Conservation (phyloP, 495 filamentous ascomycete genomes). For the Hypoxylon intermedium region DNA sequence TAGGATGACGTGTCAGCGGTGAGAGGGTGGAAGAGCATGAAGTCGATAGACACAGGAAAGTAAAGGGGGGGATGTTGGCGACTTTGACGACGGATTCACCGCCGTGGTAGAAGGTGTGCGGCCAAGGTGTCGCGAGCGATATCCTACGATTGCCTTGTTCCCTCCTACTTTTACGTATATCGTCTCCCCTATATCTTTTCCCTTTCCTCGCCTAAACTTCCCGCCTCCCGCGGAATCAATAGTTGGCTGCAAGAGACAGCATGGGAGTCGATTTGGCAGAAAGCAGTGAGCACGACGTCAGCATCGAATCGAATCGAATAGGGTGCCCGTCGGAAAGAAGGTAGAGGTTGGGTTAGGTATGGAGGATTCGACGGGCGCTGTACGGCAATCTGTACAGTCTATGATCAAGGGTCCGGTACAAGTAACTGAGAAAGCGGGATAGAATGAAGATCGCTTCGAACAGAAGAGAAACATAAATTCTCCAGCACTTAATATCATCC, state of each 20-base stretch:
- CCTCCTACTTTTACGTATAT: conserved; percentile 1
- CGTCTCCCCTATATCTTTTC: conserved; percentile 8
- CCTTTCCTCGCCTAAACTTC: conserved; percentile 18
- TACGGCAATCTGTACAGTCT: conserved; percentile 28
- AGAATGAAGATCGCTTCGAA: too few species aligned
- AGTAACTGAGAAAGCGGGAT: too few species aligned
- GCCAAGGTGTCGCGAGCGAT: conserved; percentile 28
- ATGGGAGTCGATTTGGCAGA: conserved; percentile 8
- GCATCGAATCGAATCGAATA: conserved; percentile 34
- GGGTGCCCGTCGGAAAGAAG: conserved; percentile 1
- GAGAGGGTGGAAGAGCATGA: too few species aligned
- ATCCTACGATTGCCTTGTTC: conserved; percentile 14
- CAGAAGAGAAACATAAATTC: too few species aligned
- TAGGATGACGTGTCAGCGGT: too few species aligned
- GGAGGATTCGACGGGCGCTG: conserved; percentile 24
- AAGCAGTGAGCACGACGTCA: conserved; percentile 30
- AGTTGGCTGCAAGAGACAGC: conserved; percentile 27
- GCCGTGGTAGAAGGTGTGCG: conserved; percentile 23
- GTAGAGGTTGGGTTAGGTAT: conserved; percentile 34
- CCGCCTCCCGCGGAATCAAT: conserved; percentile 21
- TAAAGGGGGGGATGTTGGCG: conserved; percentile 31
- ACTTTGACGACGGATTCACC: conserved; percentile 35
- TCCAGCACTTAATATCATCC: too few species aligned
- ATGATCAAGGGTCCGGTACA: background rate
- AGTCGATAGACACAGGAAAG: too few species aligned